Evolutionary conservation across 2,329 filamentous ascomycete species (phyloP), one percentile per base, ranked within the genome.

Genomic region (Rhinocladiella similis): DNA sequence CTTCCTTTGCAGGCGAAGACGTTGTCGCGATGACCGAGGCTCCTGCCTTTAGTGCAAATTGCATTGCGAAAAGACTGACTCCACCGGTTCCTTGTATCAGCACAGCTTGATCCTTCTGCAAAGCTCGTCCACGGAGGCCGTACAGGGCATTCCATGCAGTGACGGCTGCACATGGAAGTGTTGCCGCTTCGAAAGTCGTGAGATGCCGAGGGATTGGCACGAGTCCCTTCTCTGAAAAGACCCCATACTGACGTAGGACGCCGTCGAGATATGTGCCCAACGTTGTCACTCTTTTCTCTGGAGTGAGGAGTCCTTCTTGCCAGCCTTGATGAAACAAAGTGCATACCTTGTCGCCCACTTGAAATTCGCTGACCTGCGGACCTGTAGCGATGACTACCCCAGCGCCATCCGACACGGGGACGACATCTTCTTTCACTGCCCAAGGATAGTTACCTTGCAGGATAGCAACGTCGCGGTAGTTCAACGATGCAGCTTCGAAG

Each of bases 201-300:
- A 87, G 75, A 63, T 81, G 81, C 18, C 67, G 68, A 1, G 89
- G 89, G 53, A 81, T 77, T 47, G 73, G 75, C 12, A 90, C 86
- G 3, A 92, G 76, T 1, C 88, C 88, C 18, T 70, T 80, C 74
- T 91, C 85, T 60, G 83, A 78, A 68, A 88, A 90, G 6, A 83
- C 80, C 56, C 75, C 87, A 62, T 88, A 85, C 63, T 87, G 77
- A 42, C 87, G 82, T 22, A 92, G 77, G 0, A 81, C 81, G 57
- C 89, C 89, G 65, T 91, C 83, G 1, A 87, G 51, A 12, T 77
- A 77, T 47, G 87, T 88, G 53, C 89, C 89, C 1, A 91, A 79
- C 10, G 20, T 51, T 5, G 16, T 42, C 35, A 19, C 35, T 29
- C 49, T 27, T 14, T 20, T 29, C 6, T 25, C 16, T 2, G 49